Evolutionary conservation across 108 stramenopile genomes (phyloP).

Genomic region (Stephanodiscus minutulus): DNA sequence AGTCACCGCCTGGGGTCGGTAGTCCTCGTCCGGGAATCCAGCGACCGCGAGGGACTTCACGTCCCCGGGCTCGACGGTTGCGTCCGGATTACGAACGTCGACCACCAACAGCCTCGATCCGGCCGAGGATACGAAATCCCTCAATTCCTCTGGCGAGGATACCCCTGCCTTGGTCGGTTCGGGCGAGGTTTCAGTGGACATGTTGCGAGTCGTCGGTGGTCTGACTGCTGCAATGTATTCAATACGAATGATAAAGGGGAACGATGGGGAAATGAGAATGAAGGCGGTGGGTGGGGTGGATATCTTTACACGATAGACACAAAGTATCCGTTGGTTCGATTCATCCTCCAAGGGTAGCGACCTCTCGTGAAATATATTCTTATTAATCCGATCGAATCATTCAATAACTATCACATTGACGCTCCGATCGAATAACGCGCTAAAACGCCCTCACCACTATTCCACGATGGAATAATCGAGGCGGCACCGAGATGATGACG

Average conservation of each 20-base stretch:
- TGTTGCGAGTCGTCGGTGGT: not conserved
- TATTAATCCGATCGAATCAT: no score
- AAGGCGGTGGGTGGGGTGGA: not conserved
- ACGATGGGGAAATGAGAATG: not conserved
- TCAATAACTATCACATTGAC: not conserved
- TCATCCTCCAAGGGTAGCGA: no score
- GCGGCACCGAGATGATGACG: not conserved
- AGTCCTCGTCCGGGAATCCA: conserved; percentile 46
- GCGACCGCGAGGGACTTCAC: conserved; percentile 64
- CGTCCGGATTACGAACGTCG: conserved; percentile 81
- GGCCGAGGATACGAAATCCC: conserved; percentile 61
- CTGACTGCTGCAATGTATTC: not conserved
- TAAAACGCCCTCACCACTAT: not conserved
- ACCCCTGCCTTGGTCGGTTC: conserved; percentile 67
- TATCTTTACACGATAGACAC: no score
- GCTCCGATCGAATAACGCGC: not conserved
- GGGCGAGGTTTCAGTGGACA: conserved; percentile 6
- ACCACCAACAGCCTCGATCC: conserved; percentile 74
- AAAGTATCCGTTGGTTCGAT: no score
- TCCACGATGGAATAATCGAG: not conserved
- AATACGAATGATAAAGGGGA: not conserved
- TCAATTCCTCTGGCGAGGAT: conserved; percentile 67
- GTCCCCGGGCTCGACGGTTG: conserved; percentile 76
- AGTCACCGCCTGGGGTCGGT: conserved; percentile 66
- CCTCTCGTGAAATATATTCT: no score